Base-by-base conservation (phyloP, 169 alveolate species). In the Plasmodium knowlesi region DNA sequence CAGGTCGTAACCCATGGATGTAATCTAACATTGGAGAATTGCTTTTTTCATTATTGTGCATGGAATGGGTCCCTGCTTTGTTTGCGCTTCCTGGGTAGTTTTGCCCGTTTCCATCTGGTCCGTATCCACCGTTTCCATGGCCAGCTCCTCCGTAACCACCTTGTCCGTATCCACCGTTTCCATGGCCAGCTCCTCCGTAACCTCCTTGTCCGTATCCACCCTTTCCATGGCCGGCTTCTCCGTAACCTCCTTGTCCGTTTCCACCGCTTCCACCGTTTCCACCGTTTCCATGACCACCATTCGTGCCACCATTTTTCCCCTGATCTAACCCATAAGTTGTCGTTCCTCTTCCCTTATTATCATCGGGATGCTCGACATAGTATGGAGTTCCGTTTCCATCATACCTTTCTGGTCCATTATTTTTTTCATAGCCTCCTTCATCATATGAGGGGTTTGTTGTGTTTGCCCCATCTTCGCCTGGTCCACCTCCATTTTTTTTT, bases 1-100 rank as follows among this genome's bases (percentile, higher is more conserved):
- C 84, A 22, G 84, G 84, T n/a, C 71, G 25, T 43, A 79, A 41
- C 9, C 70, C 70, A 22, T 30, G 84, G 43, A 79, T 32, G 57
- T 79, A 82, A 0, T 53, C 10, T 12, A 67, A 25, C 39, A 2
- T 19, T 67, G 34, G 37, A 19, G 0, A 4, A 67, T 1, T 67
- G n/a, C 5, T 67, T 22, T 8, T 25, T 67, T 16, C 76, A 25
- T 67, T 67, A 9, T 5, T 67, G 16, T 67, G 19, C 37, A 19
- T 67, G 37, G 37, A n/a, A 25, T 67, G 1, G 0, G 76, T 28
- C 8, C 76, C 76, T 6, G 37, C n/a, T 5, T 32, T 37, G 37
- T 67, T 67, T 67, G 76, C 41, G 8, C 37, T 67, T 67, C 76
- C 76, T 1, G 41, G 30, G 37, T 67, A 2, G 76, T 67, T 67